A percentile compares a stretch with the other conserved stretches of the same genome.
These are phyloP conservation scores for Suaeda aralocaspica DNA, from an alignment of 148 eudicot species.

Conservation along the genomic window DNA sequence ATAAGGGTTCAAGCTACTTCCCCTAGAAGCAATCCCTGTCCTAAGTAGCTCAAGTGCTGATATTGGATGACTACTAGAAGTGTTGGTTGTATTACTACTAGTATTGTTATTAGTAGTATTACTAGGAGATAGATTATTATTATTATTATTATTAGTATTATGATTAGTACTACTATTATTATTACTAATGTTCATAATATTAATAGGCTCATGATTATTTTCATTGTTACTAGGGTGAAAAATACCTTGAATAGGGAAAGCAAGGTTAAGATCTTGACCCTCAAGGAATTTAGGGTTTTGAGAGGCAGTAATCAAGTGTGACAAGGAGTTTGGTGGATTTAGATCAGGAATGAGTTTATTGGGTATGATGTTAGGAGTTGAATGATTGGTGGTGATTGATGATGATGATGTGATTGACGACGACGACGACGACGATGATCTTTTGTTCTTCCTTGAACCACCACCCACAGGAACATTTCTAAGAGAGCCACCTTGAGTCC, in stretches of 20 bases:
- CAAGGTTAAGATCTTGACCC: constrained; percentile 60
- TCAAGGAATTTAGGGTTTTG: constrained; percentile 57
- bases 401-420: constrained; percentile 20
- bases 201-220: constrained; percentile 18
- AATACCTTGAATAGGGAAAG: constrained; percentile 39
- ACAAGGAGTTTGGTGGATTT: constrained; percentile 43
- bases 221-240: constrained; percentile 32
- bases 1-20: constrained; percentile 40
- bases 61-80: constrained; percentile 19
- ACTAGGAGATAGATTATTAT: not conserved
- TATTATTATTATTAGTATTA: constrained; percentile 13
- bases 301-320: constrained; percentile 28
- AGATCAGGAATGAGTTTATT: constrained; percentile 40
- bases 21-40: constrained; percentile 44
- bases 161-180: not conserved
- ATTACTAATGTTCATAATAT: not conserved
- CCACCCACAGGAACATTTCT: constrained; percentile 83
- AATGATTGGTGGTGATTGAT: constrained; percentile 3
- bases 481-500: constrained; percentile 80
- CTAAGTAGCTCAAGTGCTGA: constrained; percentile 61
- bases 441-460: constrained; percentile 77
- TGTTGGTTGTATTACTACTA: constrained; percentile 17
- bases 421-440: constrained; percentile 29
- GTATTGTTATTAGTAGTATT: not conserved
- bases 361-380: constrained; percentile 7